phyloP scores from a whole-genome alignment of 306 rosid genomes.

The Glycine latifolia region DNA sequence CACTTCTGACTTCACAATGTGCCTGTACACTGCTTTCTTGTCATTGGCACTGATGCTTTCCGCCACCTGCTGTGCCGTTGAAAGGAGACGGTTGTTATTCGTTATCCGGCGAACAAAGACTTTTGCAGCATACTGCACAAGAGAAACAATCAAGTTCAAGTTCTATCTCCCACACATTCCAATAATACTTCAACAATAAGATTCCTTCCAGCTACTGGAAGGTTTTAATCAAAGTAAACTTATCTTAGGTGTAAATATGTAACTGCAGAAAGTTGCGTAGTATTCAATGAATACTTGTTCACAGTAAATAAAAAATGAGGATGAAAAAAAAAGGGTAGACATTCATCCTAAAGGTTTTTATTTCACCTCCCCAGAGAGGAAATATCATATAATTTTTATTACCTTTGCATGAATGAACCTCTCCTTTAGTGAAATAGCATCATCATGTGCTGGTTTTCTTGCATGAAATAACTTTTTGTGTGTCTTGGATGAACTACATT shows the following conservation, averaged over 20 bases:
- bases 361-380: slow-evolving; percentile 15
- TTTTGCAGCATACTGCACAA: slow-evolving; percentile 73
- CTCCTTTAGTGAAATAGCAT: slow-evolving; percentile 73
- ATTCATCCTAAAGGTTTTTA: slow-evolving; percentile 6
- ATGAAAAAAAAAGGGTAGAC: slow-evolving; percentile 2
- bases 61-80: slow-evolving; percentile 58
- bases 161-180: slow-evolving; percentile 43
- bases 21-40: slow-evolving; percentile 75
- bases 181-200: slow-evolving; percentile 32
- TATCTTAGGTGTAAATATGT: background rate
- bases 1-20: slow-evolving; percentile 59
- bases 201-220: slow-evolving; percentile 22
- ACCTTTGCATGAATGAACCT: slow-evolving; percentile 80
- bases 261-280: background rate
- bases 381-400: slow-evolving; percentile 24
- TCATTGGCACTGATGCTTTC: slow-evolving; percentile 68
- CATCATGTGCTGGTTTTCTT: slow-evolving; percentile 66
- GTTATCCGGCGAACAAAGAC: slow-evolving; percentile 60
- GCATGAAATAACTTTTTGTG: slow-evolving; percentile 52
- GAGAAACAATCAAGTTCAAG: slow-evolving; percentile 51
- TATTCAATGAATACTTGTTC: background rate
- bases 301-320: background rate
- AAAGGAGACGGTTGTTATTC: slow-evolving; percentile 43
- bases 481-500: slow-evolving; percentile 57
- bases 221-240: background rate